Conservation (phyloP, 2,329 filamentous ascomycete genomes). For the Calonectria naviculata region DNA sequence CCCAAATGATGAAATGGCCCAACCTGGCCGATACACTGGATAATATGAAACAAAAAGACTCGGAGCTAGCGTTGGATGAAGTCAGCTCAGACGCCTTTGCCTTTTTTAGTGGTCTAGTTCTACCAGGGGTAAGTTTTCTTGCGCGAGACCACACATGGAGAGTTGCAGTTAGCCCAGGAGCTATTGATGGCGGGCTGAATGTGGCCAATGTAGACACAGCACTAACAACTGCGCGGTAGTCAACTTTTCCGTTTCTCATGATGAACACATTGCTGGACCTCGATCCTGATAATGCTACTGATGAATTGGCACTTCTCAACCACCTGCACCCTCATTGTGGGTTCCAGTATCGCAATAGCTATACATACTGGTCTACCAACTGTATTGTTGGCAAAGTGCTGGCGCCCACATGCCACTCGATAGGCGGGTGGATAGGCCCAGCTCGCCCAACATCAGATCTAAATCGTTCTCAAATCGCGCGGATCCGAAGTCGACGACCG, state of each 20-base stretch:
- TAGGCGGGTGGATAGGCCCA: conserved; percentile 81
- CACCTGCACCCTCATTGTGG: conserved; percentile 77
- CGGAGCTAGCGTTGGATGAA: conserved; percentile 66
- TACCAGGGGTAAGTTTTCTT: conserved; percentile 69
- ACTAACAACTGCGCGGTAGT: conserved; percentile 46
- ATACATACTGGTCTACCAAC: conserved; percentile 80
- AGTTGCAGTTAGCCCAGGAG: background rate
- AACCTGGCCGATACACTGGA: conserved; percentile 75
- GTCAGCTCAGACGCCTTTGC: conserved; percentile 79
- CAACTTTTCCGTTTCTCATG: conserved; percentile 77
- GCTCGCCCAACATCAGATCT: conserved; percentile 76
- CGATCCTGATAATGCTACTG: conserved; percentile 74
- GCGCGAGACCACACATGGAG: background rate
- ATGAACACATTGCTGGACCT: conserved; percentile 84
- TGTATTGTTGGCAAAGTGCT: conserved; percentile 82
- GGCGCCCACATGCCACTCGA: conserved; percentile 75
- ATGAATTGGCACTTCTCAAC: conserved; percentile 73
- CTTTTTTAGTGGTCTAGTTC: conserved; percentile 79
- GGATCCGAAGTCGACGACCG: conserved; percentile 70
- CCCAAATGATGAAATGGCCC: conserved; percentile 81
- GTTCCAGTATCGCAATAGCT: conserved; percentile 79
- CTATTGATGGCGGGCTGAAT: background rate
- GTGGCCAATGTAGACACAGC: background rate
- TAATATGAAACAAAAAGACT: conserved; percentile 69
- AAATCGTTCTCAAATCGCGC: conserved; percentile 75